A percentile compares a stretch with the other conserved stretches of the same genome.
phyloP scores from a whole-genome alignment of 345 rosid species.

The Salix brachista region DNA sequence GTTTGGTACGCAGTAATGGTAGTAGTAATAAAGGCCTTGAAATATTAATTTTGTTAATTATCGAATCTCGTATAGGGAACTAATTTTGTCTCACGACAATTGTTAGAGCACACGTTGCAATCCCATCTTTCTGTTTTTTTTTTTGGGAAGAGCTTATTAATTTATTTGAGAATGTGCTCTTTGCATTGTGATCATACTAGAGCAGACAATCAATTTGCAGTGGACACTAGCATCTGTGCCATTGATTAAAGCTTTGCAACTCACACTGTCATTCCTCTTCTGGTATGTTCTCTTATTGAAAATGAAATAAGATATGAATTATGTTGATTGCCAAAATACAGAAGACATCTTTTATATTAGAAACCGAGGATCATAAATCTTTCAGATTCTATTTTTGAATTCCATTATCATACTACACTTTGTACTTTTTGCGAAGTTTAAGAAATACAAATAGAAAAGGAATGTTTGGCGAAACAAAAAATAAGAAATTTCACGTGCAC shows the following conservation, averaged over 20 bases:
- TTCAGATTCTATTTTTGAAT: background rate
- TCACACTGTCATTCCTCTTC: conserved; percentile 77
- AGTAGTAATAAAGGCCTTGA: too few relatives aligned
- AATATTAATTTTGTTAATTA: background rate
- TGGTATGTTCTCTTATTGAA: conserved; percentile 45
- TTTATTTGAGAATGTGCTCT: background rate
- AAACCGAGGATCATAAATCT: background rate
- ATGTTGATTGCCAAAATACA: background rate
- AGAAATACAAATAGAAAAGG: background rate
- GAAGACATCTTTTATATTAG: background rate
- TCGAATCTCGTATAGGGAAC: background rate
- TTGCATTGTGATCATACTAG: conserved; percentile 27
- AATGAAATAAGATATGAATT: background rate
- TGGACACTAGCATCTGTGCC: conserved; percentile 86
- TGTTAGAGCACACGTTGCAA: background rate
- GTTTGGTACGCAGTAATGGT: too few relatives aligned
- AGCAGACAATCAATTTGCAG: conserved; percentile 71
- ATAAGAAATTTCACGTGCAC: too few relatives aligned
- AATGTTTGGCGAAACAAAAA: background rate
- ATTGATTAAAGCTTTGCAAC: conserved; percentile 83
- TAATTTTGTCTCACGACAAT: background rate
- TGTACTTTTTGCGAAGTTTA: background rate
- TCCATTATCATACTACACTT: background rate
- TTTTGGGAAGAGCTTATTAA: background rate
- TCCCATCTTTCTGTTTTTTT: background rate